Evolutionary conservation across 208 protist species (phyloP).

Genomic region (Lotmaria passim): DNA sequence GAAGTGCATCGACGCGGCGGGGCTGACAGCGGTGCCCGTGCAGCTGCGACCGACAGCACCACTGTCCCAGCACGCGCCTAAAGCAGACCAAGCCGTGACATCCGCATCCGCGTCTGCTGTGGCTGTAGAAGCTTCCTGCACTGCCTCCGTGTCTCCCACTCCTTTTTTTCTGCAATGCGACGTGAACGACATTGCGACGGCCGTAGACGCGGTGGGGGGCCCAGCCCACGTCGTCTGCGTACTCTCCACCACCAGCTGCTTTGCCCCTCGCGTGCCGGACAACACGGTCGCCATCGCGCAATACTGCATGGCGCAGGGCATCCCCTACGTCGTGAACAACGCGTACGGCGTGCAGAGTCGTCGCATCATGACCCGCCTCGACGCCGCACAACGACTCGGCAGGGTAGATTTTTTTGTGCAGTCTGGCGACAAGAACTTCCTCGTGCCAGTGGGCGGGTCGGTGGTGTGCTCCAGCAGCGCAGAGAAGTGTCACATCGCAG

Average conservation of each 20-base stretch:
- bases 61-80: not conserved
- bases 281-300: constrained; percentile 90
- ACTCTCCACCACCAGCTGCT: constrained; percentile 98
- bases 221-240: constrained; percentile 92
- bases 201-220: constrained; percentile 68
- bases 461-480: constrained; percentile 48
- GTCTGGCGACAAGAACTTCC: constrained; percentile 99
- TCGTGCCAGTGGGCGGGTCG: constrained; percentile 97
- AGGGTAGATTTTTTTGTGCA: constrained; percentile 96
- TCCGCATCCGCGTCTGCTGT: not conserved
- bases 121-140: not conserved
- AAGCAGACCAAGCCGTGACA: not conserved
- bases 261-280: constrained; percentile 97
- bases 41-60: constrained; percentile 37
- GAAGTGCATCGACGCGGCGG: constrained; percentile 95
- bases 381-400: constrained; percentile 70
- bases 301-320: constrained; percentile 78
- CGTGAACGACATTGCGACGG: constrained; percentile 65
- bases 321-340: constrained; percentile 98
- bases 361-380: constrained; percentile 80
- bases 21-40: constrained; percentile 65
- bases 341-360: constrained; percentile 97
- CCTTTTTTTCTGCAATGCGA: constrained; percentile 72
- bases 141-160: constrained; percentile 11
- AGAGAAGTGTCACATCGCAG: constrained; percentile 33